Evolutionary conservation across 345 rosid species (phyloP).

Genomic region (Eucalyptus albens): DNA sequence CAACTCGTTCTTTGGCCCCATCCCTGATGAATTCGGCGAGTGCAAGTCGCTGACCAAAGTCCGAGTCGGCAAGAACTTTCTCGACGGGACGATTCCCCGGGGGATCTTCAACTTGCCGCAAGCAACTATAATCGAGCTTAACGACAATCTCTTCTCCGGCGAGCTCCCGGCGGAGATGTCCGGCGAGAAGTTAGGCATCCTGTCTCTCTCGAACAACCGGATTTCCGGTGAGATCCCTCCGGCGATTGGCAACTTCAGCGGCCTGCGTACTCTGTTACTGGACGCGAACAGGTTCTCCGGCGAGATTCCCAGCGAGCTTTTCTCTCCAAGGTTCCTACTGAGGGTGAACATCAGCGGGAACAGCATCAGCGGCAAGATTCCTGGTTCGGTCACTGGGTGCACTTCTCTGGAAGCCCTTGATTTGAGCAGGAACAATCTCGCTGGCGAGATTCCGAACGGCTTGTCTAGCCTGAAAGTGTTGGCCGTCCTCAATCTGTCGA

Average conservation of each 20-base stretch:
- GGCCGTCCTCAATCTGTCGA: constrained; percentile 56
- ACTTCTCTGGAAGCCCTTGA: constrained; percentile 42
- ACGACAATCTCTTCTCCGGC: constrained; percentile 59
- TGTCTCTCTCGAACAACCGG: constrained; percentile 44
- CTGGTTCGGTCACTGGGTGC: constrained; percentile 31
- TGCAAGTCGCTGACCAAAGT: constrained; percentile 52
- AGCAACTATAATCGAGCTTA: constrained; percentile 31
- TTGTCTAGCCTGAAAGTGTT: constrained; percentile 31
- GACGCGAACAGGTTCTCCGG: constrained; percentile 47
- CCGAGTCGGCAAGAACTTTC: constrained; percentile 37
- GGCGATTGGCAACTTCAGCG: constrained; percentile 34
- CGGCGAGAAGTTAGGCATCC: constrained; percentile 15
- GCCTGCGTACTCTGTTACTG: constrained; percentile 30
- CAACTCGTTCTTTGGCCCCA: constrained; percentile 61
- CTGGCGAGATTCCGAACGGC: constrained; percentile 51
- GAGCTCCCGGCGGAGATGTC: constrained; percentile 61
- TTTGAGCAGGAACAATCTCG: constrained; percentile 50
- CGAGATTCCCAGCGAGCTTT: constrained; percentile 40
- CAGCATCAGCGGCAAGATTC: constrained; percentile 49
- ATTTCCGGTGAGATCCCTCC: constrained; percentile 60
- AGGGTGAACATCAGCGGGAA: constrained; percentile 43
- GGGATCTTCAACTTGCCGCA: constrained; percentile 55
- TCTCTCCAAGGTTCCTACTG: constrained; percentile 27
- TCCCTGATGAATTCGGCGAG: constrained; percentile 57
- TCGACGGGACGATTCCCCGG: constrained; percentile 54